Base-by-base conservation (phyloP, 208 protist species). In the Leishmania major region DNA sequence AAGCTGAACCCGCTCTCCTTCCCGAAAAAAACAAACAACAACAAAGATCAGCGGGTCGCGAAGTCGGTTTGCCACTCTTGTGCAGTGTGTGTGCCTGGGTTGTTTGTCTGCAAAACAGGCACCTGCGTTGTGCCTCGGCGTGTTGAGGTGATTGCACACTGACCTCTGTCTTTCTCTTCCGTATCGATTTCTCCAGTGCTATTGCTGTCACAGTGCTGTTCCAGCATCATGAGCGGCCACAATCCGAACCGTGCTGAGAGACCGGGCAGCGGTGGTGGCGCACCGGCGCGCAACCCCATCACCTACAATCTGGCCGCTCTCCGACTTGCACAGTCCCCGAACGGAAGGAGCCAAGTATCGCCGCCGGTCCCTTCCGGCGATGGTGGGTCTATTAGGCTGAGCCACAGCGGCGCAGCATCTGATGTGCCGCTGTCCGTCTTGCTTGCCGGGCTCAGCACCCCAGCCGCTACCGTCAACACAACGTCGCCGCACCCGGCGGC, bases 221-320 rank as follows among this genome's bases (percentile, higher is more conserved):
- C 1, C n/a, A 15, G 69, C 73, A 77, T 17, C 22, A 77, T 77
- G 73, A 77, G 53, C 73, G 19, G 35, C 11, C 51, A 59, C n/a
- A 0, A 40, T 43, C 35, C 35, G 2, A 74, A 43, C n/a, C 15
- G 73, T 15, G 49, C 31, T 37, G 73, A 28, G 45, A 6, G 3
- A 35, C 31, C 31, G 19, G 7, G 73, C 40, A 59, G 51, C 7
- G 59, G n/a, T 1, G 35, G 60, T 37, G 31, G 72, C 8, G 76
- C 67, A 49, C 72, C 77, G 31, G 55, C 60, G 77, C 82, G 77
- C 8, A 75, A 75, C 15, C 82, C 79, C n/a, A 76, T 85, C 77
- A 85, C 64, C 31, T 85, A 85, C 77, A 81, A 81, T 59, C 53
- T 85, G 45, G 82, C 82, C 15, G 77, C 82, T 1, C 53, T 85